Conservation (phyloP, 768 basidiomycete genomes). For the Podaxis sp. region DNA sequence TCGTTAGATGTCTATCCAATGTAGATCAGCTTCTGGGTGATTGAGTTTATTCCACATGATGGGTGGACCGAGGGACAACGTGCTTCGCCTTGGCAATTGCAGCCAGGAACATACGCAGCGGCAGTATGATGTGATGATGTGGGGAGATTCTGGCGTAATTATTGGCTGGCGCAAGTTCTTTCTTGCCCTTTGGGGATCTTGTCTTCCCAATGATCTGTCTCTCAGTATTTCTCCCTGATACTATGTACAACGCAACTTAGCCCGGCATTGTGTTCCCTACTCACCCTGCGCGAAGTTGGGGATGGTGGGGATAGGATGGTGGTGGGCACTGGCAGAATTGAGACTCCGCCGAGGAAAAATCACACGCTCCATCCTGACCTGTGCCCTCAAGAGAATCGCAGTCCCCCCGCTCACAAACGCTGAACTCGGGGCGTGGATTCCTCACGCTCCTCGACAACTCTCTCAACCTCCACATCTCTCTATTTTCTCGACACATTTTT, state of each 20-base stretch:
- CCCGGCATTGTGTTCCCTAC: background rate
- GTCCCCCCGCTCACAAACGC: slow-evolving; percentile 5
- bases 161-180: background rate
- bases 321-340: slow-evolving; percentile 12
- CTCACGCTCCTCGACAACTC: background rate
- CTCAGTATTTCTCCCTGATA: no score
- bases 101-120: slow-evolving; percentile 2
- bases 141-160: background rate
- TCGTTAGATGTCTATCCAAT: slow-evolving; percentile 10
- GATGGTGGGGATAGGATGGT: background rate
- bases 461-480: background rate
- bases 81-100: background rate
- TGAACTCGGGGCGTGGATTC: background rate
- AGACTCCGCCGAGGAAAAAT: slow-evolving; percentile 19
- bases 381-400: slow-evolving; percentile 3
- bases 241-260: no score
- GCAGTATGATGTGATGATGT: slow-evolving; percentile 8
- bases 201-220: no score
- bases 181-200: background rate
- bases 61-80: background rate
- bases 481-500: background rate
- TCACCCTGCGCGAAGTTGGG: background rate
- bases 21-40: slow-evolving; percentile 2
- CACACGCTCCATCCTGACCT: slow-evolving; percentile 16
- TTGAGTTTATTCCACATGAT: slow-evolving; percentile 5